These are phyloP conservation scores for Daedaleopsis sinensis DNA, from an alignment of 768 basidiomycete genomes.

Conservation along the genomic window DNA sequence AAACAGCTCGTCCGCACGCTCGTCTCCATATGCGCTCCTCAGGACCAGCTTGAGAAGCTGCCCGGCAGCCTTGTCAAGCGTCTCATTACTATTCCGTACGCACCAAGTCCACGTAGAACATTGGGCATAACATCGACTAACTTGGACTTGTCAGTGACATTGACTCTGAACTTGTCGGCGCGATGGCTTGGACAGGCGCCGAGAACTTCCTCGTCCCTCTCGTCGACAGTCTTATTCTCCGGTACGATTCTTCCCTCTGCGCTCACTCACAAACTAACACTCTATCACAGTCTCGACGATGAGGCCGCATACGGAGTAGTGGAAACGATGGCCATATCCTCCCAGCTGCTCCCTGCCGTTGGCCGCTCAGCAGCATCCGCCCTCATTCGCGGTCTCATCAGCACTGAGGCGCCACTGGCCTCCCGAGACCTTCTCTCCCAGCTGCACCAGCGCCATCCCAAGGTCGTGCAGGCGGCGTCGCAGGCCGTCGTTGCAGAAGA, in stretches of 20 bases:
- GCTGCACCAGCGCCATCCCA: constrained; percentile 68
- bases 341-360: constrained; percentile 25
- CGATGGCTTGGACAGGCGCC: constrained; percentile 50
- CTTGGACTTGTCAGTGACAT: constrained; percentile 41
- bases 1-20: constrained; percentile 67
- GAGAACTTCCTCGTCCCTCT: constrained; percentile 62
- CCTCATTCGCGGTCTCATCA: constrained; percentile 20
- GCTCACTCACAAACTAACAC: background rate
- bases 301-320: constrained; percentile 30
- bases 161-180: constrained; percentile 48
- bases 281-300: background rate
- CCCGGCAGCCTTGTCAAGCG: constrained; percentile 23
- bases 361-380: constrained; percentile 19
- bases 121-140: background rate
- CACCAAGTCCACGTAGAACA: background rate
- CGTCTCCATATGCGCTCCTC: constrained; percentile 65
- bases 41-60: constrained; percentile 55
- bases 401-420: background rate
- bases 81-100: constrained; percentile 55
- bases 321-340: constrained; percentile 33
- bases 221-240: constrained; percentile 41
- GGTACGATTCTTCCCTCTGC: constrained; percentile 33
- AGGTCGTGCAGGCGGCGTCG: constrained; percentile 46
- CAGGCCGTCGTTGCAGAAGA: constrained; percentile 39
- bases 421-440: constrained; percentile 46